phyloP scores from a whole-genome alignment of 2,329 filamentous ascomycete species.

The Gliomastix tumulicola region DNA sequence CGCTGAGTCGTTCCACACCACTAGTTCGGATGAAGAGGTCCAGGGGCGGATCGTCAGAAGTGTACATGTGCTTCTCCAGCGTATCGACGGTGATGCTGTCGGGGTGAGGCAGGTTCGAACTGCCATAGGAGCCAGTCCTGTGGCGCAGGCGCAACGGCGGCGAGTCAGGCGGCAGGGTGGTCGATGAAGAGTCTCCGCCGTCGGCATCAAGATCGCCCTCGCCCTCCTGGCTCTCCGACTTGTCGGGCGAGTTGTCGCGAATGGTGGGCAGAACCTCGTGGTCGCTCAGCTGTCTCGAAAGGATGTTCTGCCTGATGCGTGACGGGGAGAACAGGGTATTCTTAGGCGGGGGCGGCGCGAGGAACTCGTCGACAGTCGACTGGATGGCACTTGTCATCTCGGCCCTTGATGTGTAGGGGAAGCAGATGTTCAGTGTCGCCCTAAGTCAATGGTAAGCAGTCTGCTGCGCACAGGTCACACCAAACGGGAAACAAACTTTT shows the following conservation, averaged over 20 bases:
- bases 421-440: slow-evolving; percentile 80
- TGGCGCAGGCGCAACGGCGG: slow-evolving; percentile 30
- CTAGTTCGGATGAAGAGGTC: slow-evolving; percentile 90
- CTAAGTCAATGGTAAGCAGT: slow-evolving; percentile 20
- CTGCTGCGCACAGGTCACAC: neutral
- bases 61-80: slow-evolving; percentile 82
- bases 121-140: slow-evolving; percentile 21
- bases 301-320: slow-evolving; percentile 80
- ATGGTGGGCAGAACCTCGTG: slow-evolving; percentile 41
- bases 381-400: slow-evolving; percentile 90
- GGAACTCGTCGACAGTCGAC: slow-evolving; percentile 81
- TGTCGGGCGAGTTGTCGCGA: slow-evolving; percentile 38
- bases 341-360: slow-evolving; percentile 58
- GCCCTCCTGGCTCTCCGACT: slow-evolving; percentile 38
- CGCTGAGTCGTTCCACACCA: slow-evolving; percentile 84
- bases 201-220: slow-evolving; percentile 34
- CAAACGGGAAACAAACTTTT: slow-evolving; percentile 44
- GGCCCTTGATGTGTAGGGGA: slow-evolving; percentile 92
- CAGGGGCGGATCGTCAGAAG: slow-evolving; percentile 74
- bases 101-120: slow-evolving; percentile 56
- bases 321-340: slow-evolving; percentile 78
- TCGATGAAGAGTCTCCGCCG: slow-evolving; percentile 53
- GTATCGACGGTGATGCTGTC: slow-evolving; percentile 83
- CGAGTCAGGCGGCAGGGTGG: slow-evolving; percentile 49
- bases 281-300: slow-evolving; percentile 54